Base-by-base conservation (phyloP, 108 stramenopile genomes). In the Skeletonema costatum region DNA sequence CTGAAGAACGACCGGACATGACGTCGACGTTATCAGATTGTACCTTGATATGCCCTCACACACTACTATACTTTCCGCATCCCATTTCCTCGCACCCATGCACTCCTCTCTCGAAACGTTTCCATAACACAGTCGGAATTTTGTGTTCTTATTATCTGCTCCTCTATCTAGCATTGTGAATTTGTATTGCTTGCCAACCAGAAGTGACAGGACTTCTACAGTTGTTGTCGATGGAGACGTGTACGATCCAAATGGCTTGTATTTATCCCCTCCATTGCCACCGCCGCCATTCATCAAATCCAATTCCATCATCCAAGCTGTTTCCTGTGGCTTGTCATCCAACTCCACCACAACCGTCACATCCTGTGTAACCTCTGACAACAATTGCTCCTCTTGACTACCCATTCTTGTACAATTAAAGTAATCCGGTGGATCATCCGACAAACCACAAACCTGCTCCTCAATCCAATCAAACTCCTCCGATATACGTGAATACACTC, bases 341-440 rank as follows among this genome's bases (percentile, higher is more conserved):
- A 81, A 41, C 32, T 81, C 80, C 32, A 81, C 66, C 38, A 64
- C 74, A 3, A 81, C 35, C 41, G 80, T 81, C 5, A 81, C 64
- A 25, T 75, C 44, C 17, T n/a, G 29, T 42, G 33, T 63, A 11
- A 14, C 67, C 41, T 21, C 38, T 32, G 25, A 33, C 60, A 60
- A 46, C 16, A 31, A 14, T 31, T 11, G 30, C 4, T 42, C 65
- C 6, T n/a, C 64, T 29, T 46, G 16, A 46, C 44, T 46, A 30
- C 3, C 68, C 13, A n/a, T 35, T n/a, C 32, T 31, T 12, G 32
- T 64, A 32, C 81, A 82, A 25, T 50, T 62, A 42, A 83, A 78
- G 17, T 77, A 78, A 21, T 16, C 41, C 3, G 82, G 82, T 21
- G 82, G 82, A 64, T 75, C 32, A 36, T n/a, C 32, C 5, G 78